Conservation (phyloP, 2,329 filamentous ascomycete genomes). For the Trichoderma atrobrunneum region DNA sequence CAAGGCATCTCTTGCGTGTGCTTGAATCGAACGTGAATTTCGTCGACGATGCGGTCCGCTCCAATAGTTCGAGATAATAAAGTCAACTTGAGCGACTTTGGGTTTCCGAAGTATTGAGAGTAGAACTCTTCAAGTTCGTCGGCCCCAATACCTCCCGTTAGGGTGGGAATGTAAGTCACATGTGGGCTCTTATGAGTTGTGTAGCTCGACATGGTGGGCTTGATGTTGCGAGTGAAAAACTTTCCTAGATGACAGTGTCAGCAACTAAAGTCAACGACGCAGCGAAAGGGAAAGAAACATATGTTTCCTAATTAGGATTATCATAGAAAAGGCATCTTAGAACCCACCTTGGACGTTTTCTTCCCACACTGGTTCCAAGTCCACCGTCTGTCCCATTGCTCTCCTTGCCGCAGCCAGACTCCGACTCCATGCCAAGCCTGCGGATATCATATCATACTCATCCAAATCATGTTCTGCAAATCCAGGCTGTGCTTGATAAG, state of each 20-base stretch:
- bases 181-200: constrained; percentile 62
- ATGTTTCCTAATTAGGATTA: not conserved
- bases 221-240: constrained; percentile 57
- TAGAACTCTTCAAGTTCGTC: constrained; percentile 61
- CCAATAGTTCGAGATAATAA: constrained; percentile 64
- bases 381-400: constrained; percentile 61
- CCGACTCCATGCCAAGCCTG: constrained; percentile 67
- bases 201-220: constrained; percentile 59
- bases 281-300: not conserved
- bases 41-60: constrained; percentile 62
- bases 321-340: not conserved
- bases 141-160: constrained; percentile 62
- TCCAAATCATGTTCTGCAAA: constrained; percentile 71
- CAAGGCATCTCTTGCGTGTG: constrained; percentile 58
- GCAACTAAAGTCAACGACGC: not conserved
- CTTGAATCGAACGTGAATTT: constrained; percentile 58
- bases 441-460: constrained; percentile 62
- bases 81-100: constrained; percentile 56
- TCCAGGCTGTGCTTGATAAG: constrained; percentile 53
- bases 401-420: constrained; percentile 57
- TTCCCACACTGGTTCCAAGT: constrained; percentile 64
- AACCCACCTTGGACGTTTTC: constrained; percentile 59
- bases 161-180: constrained; percentile 65
- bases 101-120: constrained; percentile 62
- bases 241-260: constrained; percentile 33